Evolutionary conservation across 2,329 filamentous ascomycete species (phyloP), one percentile per base, ranked within the genome.

Genomic region (Penicillium sp.): DNA sequence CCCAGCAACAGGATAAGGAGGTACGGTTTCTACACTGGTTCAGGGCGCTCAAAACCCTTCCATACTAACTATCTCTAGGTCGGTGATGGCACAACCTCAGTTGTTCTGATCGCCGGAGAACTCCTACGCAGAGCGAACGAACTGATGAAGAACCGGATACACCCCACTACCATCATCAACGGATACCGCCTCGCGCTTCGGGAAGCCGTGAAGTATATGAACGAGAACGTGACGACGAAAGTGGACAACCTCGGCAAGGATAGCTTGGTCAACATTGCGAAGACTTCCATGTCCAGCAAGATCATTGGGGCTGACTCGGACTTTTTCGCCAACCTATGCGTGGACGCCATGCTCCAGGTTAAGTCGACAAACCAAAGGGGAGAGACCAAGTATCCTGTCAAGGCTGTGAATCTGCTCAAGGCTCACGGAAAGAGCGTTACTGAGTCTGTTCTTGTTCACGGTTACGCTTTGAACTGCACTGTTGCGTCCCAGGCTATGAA

Each of bases 91-190:
- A 99, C 94, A 45, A 99, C 94, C 19, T 97, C 93, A 45, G 94
- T 99, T 48, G 94, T 99, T 55, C 85, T 99, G 66, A 97, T 99
- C 75, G 94, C 94, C 48, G 91, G 94, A 58, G 94, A 99, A 81
- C 88, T 99, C 63, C 82, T 99, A 70, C 87, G 90, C 74, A 85
- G 94, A 77, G 94, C 87, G 60, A 99, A 99, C 81, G 94, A 99
- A 80, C 85, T 99, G 64, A 95, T 97, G 90, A 97, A 94, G 83
- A 99, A 97, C 85, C 90, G 92, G 75, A 99, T 99, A 85, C 94
- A 99, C 80, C 95, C 94, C 52, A 99, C 94, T 23, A 99, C 95
- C 58, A 97, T 99, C 78, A 99, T 99, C 74, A 97, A 92, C 59
- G 94, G 94, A 69, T 99, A 99, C 84, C 86, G 94, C 70, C 85